These are phyloP conservation scores for Ophiosphaerella narmari DNA, from an alignment of 2,329 filamentous ascomycete genomes.

Conservation along the genomic window DNA sequence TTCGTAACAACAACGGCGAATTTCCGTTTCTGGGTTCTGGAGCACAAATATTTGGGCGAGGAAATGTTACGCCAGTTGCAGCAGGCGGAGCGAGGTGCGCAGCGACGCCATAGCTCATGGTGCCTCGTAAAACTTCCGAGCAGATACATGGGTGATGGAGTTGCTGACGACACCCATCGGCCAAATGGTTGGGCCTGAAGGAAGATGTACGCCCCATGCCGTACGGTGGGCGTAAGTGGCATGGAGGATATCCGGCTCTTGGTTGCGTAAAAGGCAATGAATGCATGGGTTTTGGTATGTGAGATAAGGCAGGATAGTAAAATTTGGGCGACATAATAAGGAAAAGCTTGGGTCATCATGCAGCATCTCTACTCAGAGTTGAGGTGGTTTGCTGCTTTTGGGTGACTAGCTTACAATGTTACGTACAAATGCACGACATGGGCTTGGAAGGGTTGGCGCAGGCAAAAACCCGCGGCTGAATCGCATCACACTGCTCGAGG, in stretches of 20 bases:
- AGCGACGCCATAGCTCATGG: no score
- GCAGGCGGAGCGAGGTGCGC: slow-evolving; percentile 2
- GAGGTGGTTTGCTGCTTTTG: slow-evolving; percentile 15
- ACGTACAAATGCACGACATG: slow-evolving; percentile 28
- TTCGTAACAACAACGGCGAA: slow-evolving; percentile 29
- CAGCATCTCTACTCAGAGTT: slow-evolving; percentile 21
- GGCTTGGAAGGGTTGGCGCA: slow-evolving; percentile 19
- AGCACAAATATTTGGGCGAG: background rate
- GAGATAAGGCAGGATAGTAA: background rate
- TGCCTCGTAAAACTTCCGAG: background rate
- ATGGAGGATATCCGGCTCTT: no score
- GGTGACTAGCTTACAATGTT: slow-evolving; percentile 19
- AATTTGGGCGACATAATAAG: slow-evolving; percentile 1
- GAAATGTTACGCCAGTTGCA: slow-evolving; percentile 6
- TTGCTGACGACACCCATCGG: no score
- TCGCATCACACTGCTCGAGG: slow-evolving; percentile 13
- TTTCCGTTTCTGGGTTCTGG: slow-evolving; percentile 6
- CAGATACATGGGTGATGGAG: no score
- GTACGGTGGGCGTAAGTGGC: no score
- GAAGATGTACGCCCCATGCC: no score
- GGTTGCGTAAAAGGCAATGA: no score
- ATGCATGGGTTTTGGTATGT: no score
- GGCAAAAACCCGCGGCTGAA: slow-evolving; percentile 13
- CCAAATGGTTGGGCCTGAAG: no score
- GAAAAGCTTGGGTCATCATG: slow-evolving; percentile 12